Percentiles rank a stretch among this genome's conserved stretches.
Evolutionary conservation across 306 rosid species (phyloP).

Genomic region (Prunus mume): DNA sequence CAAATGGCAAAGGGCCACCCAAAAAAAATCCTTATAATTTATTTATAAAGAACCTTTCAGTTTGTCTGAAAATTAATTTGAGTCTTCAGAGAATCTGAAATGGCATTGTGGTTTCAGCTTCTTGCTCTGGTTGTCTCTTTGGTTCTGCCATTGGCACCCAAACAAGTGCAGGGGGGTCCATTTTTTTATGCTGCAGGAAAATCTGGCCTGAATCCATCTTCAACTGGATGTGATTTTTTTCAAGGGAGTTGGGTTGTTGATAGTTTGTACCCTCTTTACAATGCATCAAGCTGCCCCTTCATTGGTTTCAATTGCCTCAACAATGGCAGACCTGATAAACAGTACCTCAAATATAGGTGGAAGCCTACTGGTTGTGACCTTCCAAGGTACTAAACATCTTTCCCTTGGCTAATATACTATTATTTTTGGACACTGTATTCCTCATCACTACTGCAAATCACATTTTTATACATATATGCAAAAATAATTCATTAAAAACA

Average conservation of each 20-base stretch:
- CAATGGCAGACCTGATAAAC: constrained; percentile 54
- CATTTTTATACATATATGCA: no score
- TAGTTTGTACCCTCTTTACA: constrained; percentile 45
- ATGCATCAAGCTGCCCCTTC: constrained; percentile 47
- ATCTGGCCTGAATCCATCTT: not conserved
- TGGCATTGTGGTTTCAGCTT: constrained; percentile 12
- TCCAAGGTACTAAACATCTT: constrained; percentile 38
- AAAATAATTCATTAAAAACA: no score
- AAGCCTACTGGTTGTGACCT: constrained; percentile 53
- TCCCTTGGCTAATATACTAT: no score
- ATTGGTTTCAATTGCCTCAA: constrained; percentile 49
- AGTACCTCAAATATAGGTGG: constrained; percentile 61
- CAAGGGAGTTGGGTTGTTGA: constrained; percentile 51
- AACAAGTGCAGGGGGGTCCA: constrained; percentile 1
- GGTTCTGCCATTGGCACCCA: not conserved
- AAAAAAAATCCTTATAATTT: not conserved
- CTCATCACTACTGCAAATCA: no score
- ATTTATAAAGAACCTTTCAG: not conserved
- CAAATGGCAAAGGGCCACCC: not conserved
- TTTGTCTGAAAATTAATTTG: not conserved
- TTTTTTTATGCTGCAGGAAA: not conserved
- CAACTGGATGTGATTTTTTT: constrained; percentile 31
- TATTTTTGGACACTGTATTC: no score
- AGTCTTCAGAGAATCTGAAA: not conserved
- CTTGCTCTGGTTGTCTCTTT: not conserved